A percentile compares a stretch with the other conserved stretches of the same genome.
Evolutionary conservation across 176 grass and related monocot species (phyloP).

Genomic region (Dactylis glomerata): DNA sequence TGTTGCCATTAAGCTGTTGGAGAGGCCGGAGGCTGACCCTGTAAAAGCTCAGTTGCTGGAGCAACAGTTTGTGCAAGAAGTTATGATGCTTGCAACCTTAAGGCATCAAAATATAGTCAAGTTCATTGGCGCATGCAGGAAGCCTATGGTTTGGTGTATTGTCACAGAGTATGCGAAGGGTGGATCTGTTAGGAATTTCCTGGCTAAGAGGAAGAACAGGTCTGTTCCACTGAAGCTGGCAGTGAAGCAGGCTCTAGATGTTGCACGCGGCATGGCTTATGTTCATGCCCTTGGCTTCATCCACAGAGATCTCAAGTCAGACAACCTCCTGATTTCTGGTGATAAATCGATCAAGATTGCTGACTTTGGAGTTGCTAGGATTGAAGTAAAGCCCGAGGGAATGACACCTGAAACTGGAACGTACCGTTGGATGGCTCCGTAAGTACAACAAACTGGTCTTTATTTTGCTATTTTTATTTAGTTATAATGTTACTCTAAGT

Average conservation of each 20-base stretch:
- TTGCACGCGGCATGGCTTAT: conserved; percentile 76
- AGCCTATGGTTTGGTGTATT: conserved; percentile 79
- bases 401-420: conserved; percentile 95
- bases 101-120: conserved; percentile 73
- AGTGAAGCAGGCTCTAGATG: conserved; percentile 67
- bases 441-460: conserved; percentile 41
- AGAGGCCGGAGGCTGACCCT: conserved; percentile 63
- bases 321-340: conserved; percentile 70
- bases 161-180: conserved; percentile 79
- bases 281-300: conserved; percentile 76
- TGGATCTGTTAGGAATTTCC: conserved; percentile 70
- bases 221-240: conserved; percentile 70
- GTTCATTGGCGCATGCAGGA: conserved; percentile 76
- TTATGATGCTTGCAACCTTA: conserved; percentile 76
- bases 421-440: conserved; percentile 95
- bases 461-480: background rate
- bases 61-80: conserved; percentile 80
- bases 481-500: background rate
- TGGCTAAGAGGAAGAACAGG: conserved; percentile 59
- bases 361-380: conserved; percentile 77
- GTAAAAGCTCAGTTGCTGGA: conserved; percentile 57
- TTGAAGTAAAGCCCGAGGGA: conserved; percentile 77
- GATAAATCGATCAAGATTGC: conserved; percentile 84
- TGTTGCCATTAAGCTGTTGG: conserved; percentile 82
- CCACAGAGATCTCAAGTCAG: conserved; percentile 76